phyloP scores from a whole-genome alignment of 2,329 filamentous ascomycete species.

The Phaeosphaeriaceae sp. region DNA sequence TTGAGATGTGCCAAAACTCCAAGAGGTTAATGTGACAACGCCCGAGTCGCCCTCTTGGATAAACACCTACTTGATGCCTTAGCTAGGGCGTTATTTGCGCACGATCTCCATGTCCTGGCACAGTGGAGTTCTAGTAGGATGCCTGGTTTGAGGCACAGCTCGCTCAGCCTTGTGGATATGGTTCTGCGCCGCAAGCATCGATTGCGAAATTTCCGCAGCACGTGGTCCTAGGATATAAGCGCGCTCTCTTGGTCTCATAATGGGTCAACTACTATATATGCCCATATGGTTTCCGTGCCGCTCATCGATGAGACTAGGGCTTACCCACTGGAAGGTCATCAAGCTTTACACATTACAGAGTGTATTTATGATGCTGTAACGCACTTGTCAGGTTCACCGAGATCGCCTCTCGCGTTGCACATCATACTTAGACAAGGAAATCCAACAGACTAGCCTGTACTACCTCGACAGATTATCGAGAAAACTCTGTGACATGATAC shows the following conservation, averaged over 20 bases:
- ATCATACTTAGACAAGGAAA: too few relatives aligned
- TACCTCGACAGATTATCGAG: too few relatives aligned
- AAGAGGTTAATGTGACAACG: neutral
- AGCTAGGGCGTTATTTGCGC: neutral
- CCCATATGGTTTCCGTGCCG: neutral
- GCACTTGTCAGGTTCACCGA: too few relatives aligned
- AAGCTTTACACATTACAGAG: too few relatives aligned
- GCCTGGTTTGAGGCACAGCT: slow-evolving; percentile 1
- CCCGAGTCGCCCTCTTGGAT: neutral
- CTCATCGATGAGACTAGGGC: neutral
- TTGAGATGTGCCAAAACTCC: neutral
- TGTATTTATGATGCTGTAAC: too few relatives aligned
- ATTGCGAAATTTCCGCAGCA: neutral
- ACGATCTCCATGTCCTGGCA: neutral
- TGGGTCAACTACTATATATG: neutral
- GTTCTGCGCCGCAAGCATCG: slow-evolving; percentile 3
- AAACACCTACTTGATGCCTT: neutral
- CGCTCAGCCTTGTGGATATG: slow-evolving; percentile 5
- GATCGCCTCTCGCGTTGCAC: too few relatives aligned
- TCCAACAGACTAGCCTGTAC: too few relatives aligned
- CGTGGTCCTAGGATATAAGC: slow-evolving; percentile 3
- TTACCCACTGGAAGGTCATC: too few relatives aligned
- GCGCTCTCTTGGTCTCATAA: neutral
- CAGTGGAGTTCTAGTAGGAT: neutral
- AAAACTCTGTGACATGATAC: too few relatives aligned